phyloP scores from a whole-genome alignment of 2,329 filamentous ascomycete genomes.

The Xylariaceae sp. region DNA sequence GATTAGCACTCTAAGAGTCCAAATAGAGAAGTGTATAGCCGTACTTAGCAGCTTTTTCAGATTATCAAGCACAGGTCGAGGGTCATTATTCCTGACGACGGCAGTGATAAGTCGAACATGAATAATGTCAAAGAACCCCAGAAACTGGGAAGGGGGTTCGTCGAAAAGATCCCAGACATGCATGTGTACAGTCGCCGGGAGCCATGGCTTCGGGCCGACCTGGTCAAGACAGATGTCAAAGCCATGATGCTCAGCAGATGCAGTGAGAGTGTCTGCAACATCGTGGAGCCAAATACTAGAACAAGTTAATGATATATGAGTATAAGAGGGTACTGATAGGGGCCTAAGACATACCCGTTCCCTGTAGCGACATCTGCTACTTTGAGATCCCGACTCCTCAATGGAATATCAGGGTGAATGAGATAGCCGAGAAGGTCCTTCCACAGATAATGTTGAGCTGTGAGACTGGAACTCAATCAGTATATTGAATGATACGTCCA shows the following conservation, averaged over 20 bases:
- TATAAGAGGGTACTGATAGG: too few species aligned
- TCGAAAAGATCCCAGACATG: constrained; percentile 17
- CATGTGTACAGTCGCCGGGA: constrained; percentile 15
- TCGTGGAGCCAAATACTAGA: constrained; percentile 15
- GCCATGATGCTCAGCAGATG: constrained; percentile 10
- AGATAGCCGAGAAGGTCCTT: constrained; percentile 13
- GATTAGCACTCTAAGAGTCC: not conserved
- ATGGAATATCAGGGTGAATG: constrained; percentile 11
- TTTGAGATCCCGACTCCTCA: constrained; percentile 2
- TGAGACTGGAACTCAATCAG: constrained; percentile 6
- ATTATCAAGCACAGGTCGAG: constrained; percentile 7
- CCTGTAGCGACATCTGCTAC: constrained; percentile 12
- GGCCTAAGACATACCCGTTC: constrained; percentile 6
- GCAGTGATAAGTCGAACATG: constrained; percentile 15
- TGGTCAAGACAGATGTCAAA: constrained; percentile 20
- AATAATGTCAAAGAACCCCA: constrained; percentile 13
- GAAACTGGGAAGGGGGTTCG: constrained; percentile 10
- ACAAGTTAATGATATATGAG: too few species aligned
- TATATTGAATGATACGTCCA: too few species aligned
- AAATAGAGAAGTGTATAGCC: too few species aligned
- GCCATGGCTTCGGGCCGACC: constrained; percentile 9
- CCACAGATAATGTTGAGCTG: constrained; percentile 10
- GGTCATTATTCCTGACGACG: constrained; percentile 14
- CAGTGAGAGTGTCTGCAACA: not conserved
- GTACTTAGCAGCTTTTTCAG: constrained; percentile 13